These are phyloP conservation scores for Colletotrichum tropicale DNA, from an alignment of 2,329 filamentous ascomycete species.

Conservation along the genomic window DNA sequence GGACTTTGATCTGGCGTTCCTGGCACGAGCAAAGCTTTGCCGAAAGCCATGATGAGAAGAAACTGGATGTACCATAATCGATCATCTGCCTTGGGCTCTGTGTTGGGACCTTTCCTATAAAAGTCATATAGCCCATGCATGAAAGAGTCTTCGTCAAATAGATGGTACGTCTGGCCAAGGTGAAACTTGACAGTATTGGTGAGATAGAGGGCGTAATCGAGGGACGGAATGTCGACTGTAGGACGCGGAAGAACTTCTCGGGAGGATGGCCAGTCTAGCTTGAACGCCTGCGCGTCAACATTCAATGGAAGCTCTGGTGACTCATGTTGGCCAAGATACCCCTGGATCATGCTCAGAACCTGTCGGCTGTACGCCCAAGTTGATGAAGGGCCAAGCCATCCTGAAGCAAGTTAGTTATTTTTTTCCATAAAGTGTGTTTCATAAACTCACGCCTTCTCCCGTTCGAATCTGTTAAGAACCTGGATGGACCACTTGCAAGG, in stretches of 20 bases:
- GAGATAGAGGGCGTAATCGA: conserved; percentile 48
- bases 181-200: conserved; percentile 63
- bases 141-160: conserved; percentile 58
- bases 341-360: conserved; percentile 6
- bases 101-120: conserved; percentile 23
- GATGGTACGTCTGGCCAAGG: conserved; percentile 55
- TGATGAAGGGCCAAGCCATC: conserved; percentile 8
- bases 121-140: conserved; percentile 37
- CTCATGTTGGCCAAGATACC: conserved; percentile 28
- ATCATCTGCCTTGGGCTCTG: conserved; percentile 10
- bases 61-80: conserved; percentile 58
- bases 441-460: background rate
- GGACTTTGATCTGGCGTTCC: conserved; percentile 54
- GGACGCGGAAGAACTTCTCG: background rate
- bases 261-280: background rate
- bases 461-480: background rate
- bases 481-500: background rate
- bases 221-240: background rate
- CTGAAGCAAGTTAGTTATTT: background rate
- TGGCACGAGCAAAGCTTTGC: conserved; percentile 53
- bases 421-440: background rate
- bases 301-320: conserved; percentile 3
- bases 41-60: conserved; percentile 57
- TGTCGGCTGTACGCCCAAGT: conserved; percentile 16
- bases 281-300: background rate